phyloP scores from a whole-genome alignment of 192 early-diverging fungal species.

The Backusella circina region DNA sequence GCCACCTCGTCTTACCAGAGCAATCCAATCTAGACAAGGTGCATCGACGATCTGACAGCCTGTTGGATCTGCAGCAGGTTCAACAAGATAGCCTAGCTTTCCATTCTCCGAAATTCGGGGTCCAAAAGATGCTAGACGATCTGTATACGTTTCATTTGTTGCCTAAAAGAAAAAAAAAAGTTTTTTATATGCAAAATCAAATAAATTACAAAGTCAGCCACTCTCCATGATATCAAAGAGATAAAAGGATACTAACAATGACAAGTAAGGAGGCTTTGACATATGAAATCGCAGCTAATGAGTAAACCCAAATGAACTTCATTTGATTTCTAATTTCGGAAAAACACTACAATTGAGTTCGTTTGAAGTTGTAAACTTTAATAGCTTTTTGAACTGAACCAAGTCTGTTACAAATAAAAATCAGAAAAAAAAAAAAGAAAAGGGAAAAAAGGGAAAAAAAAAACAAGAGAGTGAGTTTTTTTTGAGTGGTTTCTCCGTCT shows the following conservation, averaged over 20 bases:
- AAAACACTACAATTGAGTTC: not conserved
- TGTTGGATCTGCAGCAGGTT: slow-evolving; percentile 40
- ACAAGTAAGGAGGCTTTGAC: slow-evolving; percentile 17
- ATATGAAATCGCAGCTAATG: not conserved
- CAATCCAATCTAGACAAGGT: slow-evolving; percentile 59
- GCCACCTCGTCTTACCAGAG: slow-evolving; percentile 81
- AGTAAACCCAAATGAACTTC: not conserved
- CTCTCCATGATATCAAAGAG: not conserved
- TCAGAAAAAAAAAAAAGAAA: not conserved
- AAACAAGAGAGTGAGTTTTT: not conserved
- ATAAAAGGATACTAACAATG: slow-evolving; percentile 6
- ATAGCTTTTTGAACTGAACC: not conserved
- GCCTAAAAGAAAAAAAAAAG: slow-evolving; percentile 29
- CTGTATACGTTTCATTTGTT: slow-evolving; percentile 53
- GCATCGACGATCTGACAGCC: slow-evolving; percentile 51
- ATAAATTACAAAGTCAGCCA: not conserved
- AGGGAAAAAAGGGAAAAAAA: not conserved
- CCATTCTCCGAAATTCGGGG: slow-evolving; percentile 72
- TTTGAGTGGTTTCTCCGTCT: slow-evolving; percentile 3
- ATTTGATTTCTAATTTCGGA: not conserved
- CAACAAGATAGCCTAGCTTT: slow-evolving; percentile 61
- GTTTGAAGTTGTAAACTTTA: not conserved
- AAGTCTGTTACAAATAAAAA: slow-evolving; percentile 1
- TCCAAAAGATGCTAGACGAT: slow-evolving; percentile 86
- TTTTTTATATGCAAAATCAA: slow-evolving; percentile 1